Base-by-base conservation (phyloP, 148 eudicot species). In the Euryodendron excelsum region DNA sequence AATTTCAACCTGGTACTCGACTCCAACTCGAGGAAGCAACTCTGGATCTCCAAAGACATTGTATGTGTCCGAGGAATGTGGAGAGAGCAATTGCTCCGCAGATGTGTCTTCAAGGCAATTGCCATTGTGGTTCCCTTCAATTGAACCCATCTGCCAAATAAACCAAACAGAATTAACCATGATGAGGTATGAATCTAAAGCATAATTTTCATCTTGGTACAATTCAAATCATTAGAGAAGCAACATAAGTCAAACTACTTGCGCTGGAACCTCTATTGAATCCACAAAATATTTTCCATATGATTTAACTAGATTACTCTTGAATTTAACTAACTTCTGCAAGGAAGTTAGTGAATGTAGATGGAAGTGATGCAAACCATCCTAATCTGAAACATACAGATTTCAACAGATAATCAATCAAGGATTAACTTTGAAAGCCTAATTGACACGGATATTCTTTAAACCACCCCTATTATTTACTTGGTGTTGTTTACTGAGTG, bases 21-120 rank as follows among this genome's bases (percentile, higher is more conserved):
- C 89, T 68, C 94, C 94, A 78, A 90, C 84, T 73, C 93, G 88
- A 64, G 93, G 96, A 64, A 65, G 81, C 48, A 84, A 60, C 41
- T 84, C 74, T 31, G 86, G 87, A 18, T 84, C 92, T 79, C 90
- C 92, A 77, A 80, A 83, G 69, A 80, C 73, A 75, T 77, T 82
- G 61, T 53, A 63, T 27, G 72, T 15, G 18, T 80, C 73, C 47
- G 73, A 41, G 31, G 79, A 68, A 48, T 81, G 79, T 9, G 70
- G 39, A 78, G 80, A 78, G 39, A 34, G 45, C 9, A 30, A 78
- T 25, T 75, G 79, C 31, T 87, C 85, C 44, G 60, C 68, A 9
- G 77, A 85, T 71, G 79, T 72, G 21, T 84, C 81, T 63, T 78
- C 75, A 44, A 30, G 45, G 64, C 41, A 66, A 52, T 80, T 69